Base-by-base conservation (phyloP, 176 grass and related monocot genomes). In the Eleusine coracana region DNA sequence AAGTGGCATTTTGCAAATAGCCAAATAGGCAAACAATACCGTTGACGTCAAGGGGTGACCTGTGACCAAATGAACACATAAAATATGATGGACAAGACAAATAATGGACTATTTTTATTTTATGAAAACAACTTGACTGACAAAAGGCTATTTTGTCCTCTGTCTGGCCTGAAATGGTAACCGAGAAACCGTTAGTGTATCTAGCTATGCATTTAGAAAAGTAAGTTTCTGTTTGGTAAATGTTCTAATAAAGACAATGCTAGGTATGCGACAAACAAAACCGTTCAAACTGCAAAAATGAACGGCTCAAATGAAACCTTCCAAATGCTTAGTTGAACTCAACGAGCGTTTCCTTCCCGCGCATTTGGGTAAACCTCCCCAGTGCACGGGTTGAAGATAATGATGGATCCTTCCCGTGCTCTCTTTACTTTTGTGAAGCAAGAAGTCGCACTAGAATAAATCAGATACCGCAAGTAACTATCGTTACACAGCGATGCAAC, bases 151-250 rank as follows among this genome's bases (percentile, higher is more conserved):
- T 10, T 77, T 51, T 82, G 41, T 62, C 21, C 13, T 10, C 16
- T 88, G 13, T 20, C 12, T 75, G 71, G 18, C 58, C 59, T n/a
- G 66, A 86, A 66, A 66, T 68, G 38, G 77, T 7, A 42, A 59
- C 18, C 4, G 0, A 23, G 31, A 46, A 68, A 17, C 16, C 11
- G 5, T 37, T 51, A 16, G 40, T 55, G 52, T 39, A 55, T 68
- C 15, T 23, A 37, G 8, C 16, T 50, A 71, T 31, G 12, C 1
- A 18, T 50, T 29, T 8, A 37, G 67, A 37, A 76, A 38, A 9
- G 39, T 17, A 67, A 70, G 1, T 1, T 2, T 39, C 64, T 4
- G 7, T 48, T 37, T 70, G 38, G 40, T 14, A 46, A 69, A 16
- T 40, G 45, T 46, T 23, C 7, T 12, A 61, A 14, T 62, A 70